A percentile compares a stretch with the other conserved stretches of the same genome.
Conservation (phyloP, 1,139 yeast species). For the Candida glucosophila region DNA sequence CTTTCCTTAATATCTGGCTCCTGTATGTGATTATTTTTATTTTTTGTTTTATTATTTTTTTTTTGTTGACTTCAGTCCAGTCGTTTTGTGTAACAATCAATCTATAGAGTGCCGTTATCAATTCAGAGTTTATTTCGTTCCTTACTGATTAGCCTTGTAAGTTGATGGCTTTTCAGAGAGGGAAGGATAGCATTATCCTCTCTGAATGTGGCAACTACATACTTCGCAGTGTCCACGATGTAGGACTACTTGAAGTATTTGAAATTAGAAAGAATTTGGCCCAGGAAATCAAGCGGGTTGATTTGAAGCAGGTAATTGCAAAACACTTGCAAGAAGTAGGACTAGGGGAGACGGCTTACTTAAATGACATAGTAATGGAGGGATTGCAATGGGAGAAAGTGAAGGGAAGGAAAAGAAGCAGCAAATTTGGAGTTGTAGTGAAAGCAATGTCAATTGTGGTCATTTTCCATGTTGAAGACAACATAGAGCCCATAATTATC, state of each 20-base stretch:
- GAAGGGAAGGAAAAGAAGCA: slow-evolving; percentile 5
- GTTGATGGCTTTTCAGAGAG: too few species aligned
- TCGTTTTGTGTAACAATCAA: too few species aligned
- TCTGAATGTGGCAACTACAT: slow-evolving; percentile 13
- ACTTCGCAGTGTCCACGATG: slow-evolving; percentile 3
- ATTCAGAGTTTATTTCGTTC: background rate
- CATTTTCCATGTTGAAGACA: slow-evolving; percentile 15
- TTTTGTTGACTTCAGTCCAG: too few species aligned
- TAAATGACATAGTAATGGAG: slow-evolving; percentile 4
- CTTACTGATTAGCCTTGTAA: too few species aligned
- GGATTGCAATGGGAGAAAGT: slow-evolving; percentile 27
- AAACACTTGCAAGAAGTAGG: slow-evolving; percentile 1
- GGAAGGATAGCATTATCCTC: too few species aligned
- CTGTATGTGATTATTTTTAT: too few species aligned
- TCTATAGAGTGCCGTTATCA: background rate
- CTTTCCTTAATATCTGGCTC: too few species aligned
- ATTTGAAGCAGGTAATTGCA: slow-evolving; percentile 5
- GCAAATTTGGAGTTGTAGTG: slow-evolving; percentile 21
- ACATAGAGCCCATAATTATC: slow-evolving; percentile 21
- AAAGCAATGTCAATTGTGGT: slow-evolving; percentile 14
- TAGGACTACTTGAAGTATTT: slow-evolving; percentile 1
- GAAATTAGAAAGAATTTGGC: slow-evolving; percentile 2
- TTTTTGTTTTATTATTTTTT: too few species aligned
- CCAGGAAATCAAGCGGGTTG: slow-evolving; percentile 5
- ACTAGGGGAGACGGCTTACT: background rate